These are phyloP conservation scores for Capsicum pubescens DNA, from an alignment of 257 asterid species.

Conservation along the genomic window DNA sequence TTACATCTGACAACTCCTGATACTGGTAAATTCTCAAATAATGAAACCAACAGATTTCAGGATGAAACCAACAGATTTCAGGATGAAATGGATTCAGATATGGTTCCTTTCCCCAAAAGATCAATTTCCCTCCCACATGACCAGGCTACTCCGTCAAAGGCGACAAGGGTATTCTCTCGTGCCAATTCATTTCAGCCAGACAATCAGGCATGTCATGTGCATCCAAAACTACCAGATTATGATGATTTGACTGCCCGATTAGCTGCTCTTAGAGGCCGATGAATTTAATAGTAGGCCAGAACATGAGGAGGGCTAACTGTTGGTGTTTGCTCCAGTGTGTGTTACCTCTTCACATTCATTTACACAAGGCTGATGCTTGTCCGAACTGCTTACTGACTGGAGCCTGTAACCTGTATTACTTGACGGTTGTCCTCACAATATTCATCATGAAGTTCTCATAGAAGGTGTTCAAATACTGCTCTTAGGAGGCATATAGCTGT, in stretches of 20 bases:
- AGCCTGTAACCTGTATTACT: slow-evolving; percentile 10
- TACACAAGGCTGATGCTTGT: slow-evolving; percentile 15
- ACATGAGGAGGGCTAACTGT: background rate
- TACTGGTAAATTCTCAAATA: slow-evolving; percentile 51
- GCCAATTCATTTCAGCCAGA: slow-evolving; percentile 79
- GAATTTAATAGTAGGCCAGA: slow-evolving; percentile 18
- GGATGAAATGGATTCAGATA: slow-evolving; percentile 41
- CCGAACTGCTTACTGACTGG: slow-evolving; percentile 13
- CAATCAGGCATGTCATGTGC: slow-evolving; percentile 81
- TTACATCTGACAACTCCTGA: slow-evolving; percentile 36
- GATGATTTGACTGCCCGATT: slow-evolving; percentile 92
- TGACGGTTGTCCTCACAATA: slow-evolving; percentile 7
- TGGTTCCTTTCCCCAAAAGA: slow-evolving; percentile 53
- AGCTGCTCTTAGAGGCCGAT: slow-evolving; percentile 81
- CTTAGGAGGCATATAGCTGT: background rate
- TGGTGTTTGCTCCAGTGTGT: slow-evolving; percentile 13
- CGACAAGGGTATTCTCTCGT: slow-evolving; percentile 58
- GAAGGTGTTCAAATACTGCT: slow-evolving; percentile 10
- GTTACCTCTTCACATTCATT: slow-evolving; percentile 13
- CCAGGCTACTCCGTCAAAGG: slow-evolving; percentile 46
- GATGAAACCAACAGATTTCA: slow-evolving; percentile 39
- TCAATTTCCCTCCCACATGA: slow-evolving; percentile 76
- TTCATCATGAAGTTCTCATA: background rate
- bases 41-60: slow-evolving; percentile 37
- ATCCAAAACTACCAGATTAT: slow-evolving; percentile 92